A percentile compares a stretch with the other conserved stretches of the same genome.
Evolutionary conservation across 768 basidiomycete species (phyloP).

Genomic region (Rhodotorula toruloides): DNA sequence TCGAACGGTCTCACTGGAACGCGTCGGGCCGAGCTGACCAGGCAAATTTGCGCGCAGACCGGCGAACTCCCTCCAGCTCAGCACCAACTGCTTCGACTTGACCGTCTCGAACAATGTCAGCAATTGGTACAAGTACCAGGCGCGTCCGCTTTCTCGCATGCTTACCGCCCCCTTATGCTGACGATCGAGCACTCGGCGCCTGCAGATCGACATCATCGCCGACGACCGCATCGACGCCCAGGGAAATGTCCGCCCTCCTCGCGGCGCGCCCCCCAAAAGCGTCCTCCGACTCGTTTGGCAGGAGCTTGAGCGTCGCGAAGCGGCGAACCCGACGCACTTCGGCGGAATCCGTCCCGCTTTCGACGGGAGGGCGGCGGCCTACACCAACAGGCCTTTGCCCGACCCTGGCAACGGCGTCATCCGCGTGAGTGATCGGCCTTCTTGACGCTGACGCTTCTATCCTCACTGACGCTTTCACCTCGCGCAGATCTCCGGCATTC

Average conservation of each 20-base stretch:
- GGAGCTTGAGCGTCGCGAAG: not conserved
- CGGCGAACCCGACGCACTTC: not conserved
- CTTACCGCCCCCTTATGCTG: no score
- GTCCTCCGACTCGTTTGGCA: constrained; percentile 1
- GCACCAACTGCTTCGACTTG: constrained; percentile 4
- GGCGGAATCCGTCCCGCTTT: not conserved
- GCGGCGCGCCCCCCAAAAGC: not conserved
- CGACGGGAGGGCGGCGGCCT: constrained; percentile 4
- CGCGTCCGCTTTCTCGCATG: not conserved
- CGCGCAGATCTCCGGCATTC: not conserved
- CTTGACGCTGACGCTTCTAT: not conserved
- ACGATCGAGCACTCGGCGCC: no score
- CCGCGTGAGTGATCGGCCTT: not conserved
- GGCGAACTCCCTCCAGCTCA: no score
- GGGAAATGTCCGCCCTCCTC: not conserved
- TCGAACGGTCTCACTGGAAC: no score
- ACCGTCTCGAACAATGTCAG: not conserved
- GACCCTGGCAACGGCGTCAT: not conserved
- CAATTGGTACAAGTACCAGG: constrained; percentile 23
- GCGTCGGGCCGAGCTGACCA: no score
- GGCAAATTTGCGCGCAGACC: no score
- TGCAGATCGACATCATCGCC: constrained; percentile 9
- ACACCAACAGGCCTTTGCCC: not conserved
- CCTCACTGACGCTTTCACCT: not conserved
- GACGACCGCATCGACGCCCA: not conserved